Evolutionary conservation across 352 stramenopile genomes (phyloP).

Genomic region (Phytopythium kandeliae): DNA sequence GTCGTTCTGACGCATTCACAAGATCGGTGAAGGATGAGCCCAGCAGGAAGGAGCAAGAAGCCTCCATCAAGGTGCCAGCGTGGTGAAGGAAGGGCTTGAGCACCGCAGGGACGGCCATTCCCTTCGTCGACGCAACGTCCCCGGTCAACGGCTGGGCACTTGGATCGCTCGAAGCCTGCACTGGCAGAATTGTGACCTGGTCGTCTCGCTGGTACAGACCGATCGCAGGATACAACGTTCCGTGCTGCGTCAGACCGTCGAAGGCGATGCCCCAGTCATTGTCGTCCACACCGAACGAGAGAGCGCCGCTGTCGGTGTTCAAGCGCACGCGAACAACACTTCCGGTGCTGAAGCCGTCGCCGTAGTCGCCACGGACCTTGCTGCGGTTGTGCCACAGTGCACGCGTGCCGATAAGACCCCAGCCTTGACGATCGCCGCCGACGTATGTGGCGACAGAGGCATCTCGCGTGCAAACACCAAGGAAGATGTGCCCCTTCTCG

Average conservation of each 20-base stretch:
- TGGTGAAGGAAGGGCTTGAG: constrained; percentile 78
- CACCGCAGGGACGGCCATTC: constrained; percentile 53
- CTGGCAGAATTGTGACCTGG: constrained; percentile 80
- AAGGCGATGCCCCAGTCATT: constrained; percentile 88
- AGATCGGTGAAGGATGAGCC: constrained; percentile 19
- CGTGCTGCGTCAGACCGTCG: constrained; percentile 82
- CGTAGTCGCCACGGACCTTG: constrained; percentile 87
- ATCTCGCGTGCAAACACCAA: constrained; percentile 83
- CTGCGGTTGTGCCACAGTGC: constrained; percentile 87
- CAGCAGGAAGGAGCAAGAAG: constrained; percentile 43
- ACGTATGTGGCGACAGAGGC: constrained; percentile 86
- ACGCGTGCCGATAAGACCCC: constrained; percentile 85
- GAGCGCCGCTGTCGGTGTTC: constrained; percentile 81
- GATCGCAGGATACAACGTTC: constrained; percentile 84
- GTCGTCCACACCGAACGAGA: constrained; percentile 86
- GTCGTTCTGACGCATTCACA: constrained; percentile 16
- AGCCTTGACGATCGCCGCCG: constrained; percentile 84
- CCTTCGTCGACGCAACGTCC: constrained; percentile 22
- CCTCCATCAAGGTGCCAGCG: constrained; percentile 46
- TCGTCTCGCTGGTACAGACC: constrained; percentile 87
- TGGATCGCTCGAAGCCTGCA: constrained; percentile 37
- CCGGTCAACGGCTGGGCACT: constrained; percentile 19
- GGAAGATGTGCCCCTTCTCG: constrained; percentile 88
- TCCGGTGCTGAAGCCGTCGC: constrained; percentile 83
- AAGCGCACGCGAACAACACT: constrained; percentile 77